phyloP scores from a whole-genome alignment of 73 alveolate species.

The Uronychia binucleata region DNA sequence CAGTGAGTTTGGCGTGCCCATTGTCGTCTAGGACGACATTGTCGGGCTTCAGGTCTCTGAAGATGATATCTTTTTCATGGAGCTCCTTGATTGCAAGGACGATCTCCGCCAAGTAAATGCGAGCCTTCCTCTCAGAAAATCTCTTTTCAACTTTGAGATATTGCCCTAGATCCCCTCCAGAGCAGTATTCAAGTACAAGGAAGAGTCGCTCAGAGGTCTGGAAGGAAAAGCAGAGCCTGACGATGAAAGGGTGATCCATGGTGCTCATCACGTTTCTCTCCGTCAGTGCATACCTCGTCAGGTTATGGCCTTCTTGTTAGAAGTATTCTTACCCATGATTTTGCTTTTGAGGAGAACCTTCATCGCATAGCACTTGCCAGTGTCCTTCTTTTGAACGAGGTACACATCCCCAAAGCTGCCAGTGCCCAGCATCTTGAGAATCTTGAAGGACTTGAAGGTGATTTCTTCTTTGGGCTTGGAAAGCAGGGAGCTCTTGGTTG shows the following conservation, averaged over 20 bases:
- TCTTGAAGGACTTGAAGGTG: conserved; percentile 32
- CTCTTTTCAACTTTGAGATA: conserved; percentile 83
- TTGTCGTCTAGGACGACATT: conserved; percentile 92
- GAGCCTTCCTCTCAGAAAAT: conserved; percentile 90
- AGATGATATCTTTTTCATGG: conserved; percentile 89
- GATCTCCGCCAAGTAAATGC: conserved; percentile 82
- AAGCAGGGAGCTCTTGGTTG: conserved; percentile 22
- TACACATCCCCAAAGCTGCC: conserved; percentile 98
- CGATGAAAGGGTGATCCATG: conserved; percentile 90
- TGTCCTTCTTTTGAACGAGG: conserved; percentile 82
- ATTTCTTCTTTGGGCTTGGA: conserved; percentile 62
- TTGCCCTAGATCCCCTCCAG: conserved; percentile 94
- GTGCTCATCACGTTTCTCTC: conserved; percentile 93
- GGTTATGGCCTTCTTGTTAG: conserved; percentile 62
- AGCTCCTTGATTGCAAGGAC: conserved; percentile 88
- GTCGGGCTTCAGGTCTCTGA: conserved; percentile 94
- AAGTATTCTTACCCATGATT: conserved; percentile 69
- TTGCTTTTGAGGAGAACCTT: conserved; percentile 87
- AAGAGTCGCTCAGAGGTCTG: conserved; percentile 90
- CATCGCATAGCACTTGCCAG: conserved; percentile 90
- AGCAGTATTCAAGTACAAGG: conserved; percentile 89
- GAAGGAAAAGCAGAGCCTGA: conserved; percentile 86
- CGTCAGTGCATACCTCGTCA: conserved; percentile 92
- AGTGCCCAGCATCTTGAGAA: conserved; percentile 72
- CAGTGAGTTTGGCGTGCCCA: conserved; percentile 95